A percentile compares a stretch with the other conserved stretches of the same genome.
Evolutionary conservation across 306 rosid genomes (phyloP).

Genomic region (Cucurbita pepo): DNA sequence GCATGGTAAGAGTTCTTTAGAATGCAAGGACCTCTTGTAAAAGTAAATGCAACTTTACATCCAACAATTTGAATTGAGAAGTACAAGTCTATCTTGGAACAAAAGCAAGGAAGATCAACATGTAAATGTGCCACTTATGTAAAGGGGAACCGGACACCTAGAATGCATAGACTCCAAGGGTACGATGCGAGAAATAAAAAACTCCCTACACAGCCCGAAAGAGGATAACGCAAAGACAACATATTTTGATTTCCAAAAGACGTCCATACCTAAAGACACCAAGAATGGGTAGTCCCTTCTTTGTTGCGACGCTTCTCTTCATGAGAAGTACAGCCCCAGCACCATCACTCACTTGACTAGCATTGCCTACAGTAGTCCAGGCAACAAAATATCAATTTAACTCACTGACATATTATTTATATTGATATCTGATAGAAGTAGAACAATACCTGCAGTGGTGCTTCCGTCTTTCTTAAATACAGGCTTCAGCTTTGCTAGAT

Average conservation of each 20-base stretch:
- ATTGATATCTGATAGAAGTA: neutral
- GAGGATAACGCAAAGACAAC: neutral
- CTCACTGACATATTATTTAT: neutral
- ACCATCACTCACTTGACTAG: slow-evolving; percentile 97
- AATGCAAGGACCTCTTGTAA: neutral
- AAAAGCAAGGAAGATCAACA: neutral
- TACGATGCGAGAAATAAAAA: neutral
- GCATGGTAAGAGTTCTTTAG: neutral
- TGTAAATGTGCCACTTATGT: neutral
- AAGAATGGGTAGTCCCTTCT: slow-evolving; percentile 83
- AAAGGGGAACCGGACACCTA: neutral
- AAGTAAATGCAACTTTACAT: neutral
- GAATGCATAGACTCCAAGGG: neutral
- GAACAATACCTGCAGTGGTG: slow-evolving; percentile 76
- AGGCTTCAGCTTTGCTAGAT: slow-evolving; percentile 62
- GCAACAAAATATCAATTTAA: slow-evolving; percentile 2
- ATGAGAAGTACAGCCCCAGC: slow-evolving; percentile 88
- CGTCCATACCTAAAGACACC: slow-evolving; percentile 70
- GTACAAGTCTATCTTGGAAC: neutral
- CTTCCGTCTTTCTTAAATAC: slow-evolving; percentile 88
- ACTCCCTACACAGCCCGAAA: no score
- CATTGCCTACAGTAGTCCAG: slow-evolving; percentile 41
- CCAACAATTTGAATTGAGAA: neutral
- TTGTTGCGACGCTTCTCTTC: slow-evolving; percentile 77
- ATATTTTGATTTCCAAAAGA: neutral